A percentile compares a stretch with the other conserved stretches of the same genome.
phyloP scores from a whole-genome alignment of 2,329 filamentous ascomycete genomes.

The Cordyceps tenuipes region DNA sequence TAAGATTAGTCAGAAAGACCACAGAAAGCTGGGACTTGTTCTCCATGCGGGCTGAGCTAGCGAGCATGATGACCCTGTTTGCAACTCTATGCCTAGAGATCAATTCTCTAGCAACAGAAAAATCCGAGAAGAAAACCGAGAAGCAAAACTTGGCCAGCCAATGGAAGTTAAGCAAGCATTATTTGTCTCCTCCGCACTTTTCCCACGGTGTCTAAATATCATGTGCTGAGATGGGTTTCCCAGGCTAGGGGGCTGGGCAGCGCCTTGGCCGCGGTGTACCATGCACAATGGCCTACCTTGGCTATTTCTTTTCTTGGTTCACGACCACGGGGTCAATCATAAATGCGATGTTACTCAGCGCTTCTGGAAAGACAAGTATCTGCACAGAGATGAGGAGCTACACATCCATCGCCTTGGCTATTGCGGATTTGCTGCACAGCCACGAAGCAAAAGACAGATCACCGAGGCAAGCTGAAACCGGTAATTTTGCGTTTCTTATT shows the following conservation, averaged over 20 bases:
- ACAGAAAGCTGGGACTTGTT: too few species aligned
- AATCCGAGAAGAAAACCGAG: neutral
- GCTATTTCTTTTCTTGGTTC: neutral
- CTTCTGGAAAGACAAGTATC: neutral
- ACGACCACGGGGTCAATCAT: too few species aligned
- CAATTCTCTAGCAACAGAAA: neutral
- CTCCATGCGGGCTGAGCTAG: too few species aligned
- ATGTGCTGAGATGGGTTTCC: neutral
- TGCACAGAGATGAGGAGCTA: neutral
- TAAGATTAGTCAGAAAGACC: neutral
- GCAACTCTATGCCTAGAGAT: too few species aligned
- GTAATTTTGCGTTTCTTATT: too few species aligned
- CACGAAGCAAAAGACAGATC: neutral
- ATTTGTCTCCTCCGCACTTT: neutral
- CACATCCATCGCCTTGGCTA: neutral
- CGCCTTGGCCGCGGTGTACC: neutral
- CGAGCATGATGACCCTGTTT: too few species aligned
- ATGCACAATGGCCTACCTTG: neutral
- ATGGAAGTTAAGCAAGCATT: neutral
- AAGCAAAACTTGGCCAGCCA: neutral
- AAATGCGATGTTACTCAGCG: neutral
- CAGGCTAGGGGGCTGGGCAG: neutral
- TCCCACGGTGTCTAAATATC: neutral
- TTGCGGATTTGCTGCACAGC: neutral
- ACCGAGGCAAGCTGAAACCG: too few species aligned